Base-by-base conservation (phyloP, 2,329 filamentous ascomycete genomes). In the Fusarium austroafricanum region DNA sequence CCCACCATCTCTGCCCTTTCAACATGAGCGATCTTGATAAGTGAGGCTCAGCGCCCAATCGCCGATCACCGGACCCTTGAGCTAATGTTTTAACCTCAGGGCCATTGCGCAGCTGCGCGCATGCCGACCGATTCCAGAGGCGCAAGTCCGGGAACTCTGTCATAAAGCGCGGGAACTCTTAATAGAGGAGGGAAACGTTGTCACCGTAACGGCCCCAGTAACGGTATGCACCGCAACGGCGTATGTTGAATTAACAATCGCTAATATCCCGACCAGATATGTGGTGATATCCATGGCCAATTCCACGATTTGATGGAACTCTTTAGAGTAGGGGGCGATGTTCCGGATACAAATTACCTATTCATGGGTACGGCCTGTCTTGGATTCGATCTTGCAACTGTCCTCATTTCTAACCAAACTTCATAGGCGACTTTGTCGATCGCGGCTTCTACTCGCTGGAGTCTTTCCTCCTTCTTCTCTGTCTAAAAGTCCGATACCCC, bases 221-320 rank as follows among this genome's bases (percentile, higher is more conserved):
- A 98, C 95, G 79, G 91, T 94, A 88, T 56, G 86, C 58, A 9
- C 35, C 38, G 45, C 37, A n/a, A 23, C 29, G 29, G 20, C 37
- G 51, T 54, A n/a, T 44, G 28, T 10, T 20, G n/a, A 10, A 23
- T 33, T 37, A 39, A 33, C 33, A 18, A 39, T 65, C 45, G 60
- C 57, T 71, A 55, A 73, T 52, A n/a, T 37, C 17, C 35, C 18
- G 39, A 14, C 17, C 58, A 92, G 89, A 97, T 97, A 86, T 97
- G 95, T 76, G 95, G 95, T 74, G 95, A 97, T 77, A 97, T 98
- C 59, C 95, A 98, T 77, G 94, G 94, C 71, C 94, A 97, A 79
- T 97, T 97, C 76, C 94, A 97, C 76, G 94, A 97, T 77, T 81
- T 97, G 74, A 97, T 97, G 95, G 95, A 97, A 80, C 88, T 97